A percentile compares a stretch with the other conserved stretches of the same genome.
Evolutionary conservation across 768 basidiomycete species (phyloP).

Genomic region (Suillus occidentalis): DNA sequence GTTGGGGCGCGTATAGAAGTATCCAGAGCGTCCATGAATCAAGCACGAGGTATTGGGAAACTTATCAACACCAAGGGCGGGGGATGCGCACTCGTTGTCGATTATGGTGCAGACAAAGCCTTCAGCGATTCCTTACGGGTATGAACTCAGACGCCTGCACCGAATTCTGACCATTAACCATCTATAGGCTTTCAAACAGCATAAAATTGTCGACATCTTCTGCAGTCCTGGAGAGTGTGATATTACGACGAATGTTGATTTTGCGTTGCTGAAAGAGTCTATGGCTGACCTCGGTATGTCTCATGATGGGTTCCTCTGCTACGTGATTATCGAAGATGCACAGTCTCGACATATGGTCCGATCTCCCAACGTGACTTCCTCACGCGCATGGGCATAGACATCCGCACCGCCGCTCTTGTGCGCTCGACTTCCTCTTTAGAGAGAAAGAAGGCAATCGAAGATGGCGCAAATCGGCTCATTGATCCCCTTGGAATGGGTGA

Average conservation of each 20-base stretch:
- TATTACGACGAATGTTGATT: conserved; percentile 96
- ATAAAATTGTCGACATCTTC: conserved; percentile 84
- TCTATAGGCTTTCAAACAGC: conserved; percentile 82
- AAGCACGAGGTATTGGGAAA: conserved; percentile 66
- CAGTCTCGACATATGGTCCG: not conserved
- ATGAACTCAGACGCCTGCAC: conserved; percentile 31
- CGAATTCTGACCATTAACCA: not conserved
- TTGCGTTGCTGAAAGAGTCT: conserved; percentile 82
- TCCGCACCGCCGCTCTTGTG: conserved; percentile 66
- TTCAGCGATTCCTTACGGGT: conserved; percentile 82
- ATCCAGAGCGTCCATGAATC: conserved; percentile 66
- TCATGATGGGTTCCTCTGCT: not conserved
- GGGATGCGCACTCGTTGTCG: conserved; percentile 77
- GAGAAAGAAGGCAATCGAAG: conserved; percentile 48
- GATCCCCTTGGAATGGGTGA: conserved; percentile 83
- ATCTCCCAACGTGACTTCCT: conserved; percentile 50
- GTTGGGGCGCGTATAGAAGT: conserved; percentile 80
- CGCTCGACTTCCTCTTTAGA: conserved; percentile 49
- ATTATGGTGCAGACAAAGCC: conserved; percentile 79
- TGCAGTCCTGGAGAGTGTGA: conserved; percentile 85
- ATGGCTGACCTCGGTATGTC: conserved; percentile 61
- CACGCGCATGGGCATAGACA: conserved; percentile 67
- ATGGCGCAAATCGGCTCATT: conserved; percentile 69
- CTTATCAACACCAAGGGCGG: conserved; percentile 44
- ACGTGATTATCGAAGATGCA: conserved; percentile 5